phyloP scores from a whole-genome alignment of 2,329 filamentous ascomycete species.

The Cercospora sp. region DNA sequence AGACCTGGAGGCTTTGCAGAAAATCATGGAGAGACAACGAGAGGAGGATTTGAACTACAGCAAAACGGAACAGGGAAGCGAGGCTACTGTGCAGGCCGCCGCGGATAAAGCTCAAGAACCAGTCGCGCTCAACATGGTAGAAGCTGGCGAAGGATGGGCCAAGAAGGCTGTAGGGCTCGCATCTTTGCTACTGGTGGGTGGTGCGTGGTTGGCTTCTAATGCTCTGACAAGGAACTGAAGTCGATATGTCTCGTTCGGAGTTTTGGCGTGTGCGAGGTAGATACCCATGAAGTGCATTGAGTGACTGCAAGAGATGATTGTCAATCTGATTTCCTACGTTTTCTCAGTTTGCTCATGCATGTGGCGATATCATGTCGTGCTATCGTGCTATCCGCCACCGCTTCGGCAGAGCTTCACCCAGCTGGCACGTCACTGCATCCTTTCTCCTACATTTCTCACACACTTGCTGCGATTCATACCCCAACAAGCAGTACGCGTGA shows the following conservation, averaged over 20 bases:
- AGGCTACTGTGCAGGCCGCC: constrained; percentile 14
- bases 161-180: constrained; percentile 45
- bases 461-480: neutral
- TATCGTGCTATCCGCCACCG: constrained; percentile 3
- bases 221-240: constrained; percentile 18
- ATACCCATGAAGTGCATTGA: constrained; percentile 8
- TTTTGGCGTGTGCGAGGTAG: constrained; percentile 1
- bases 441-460: neutral
- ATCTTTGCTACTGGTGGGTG: constrained; percentile 43
- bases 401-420: constrained; percentile 1
- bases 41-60: constrained; percentile 18
- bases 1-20: constrained; percentile 72
- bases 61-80: constrained; percentile 7
- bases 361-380: neutral
- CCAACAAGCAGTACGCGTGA: neutral
- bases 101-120: constrained; percentile 3
- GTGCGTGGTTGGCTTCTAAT: constrained; percentile 42
- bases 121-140: constrained; percentile 34
- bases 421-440: constrained; percentile 2
- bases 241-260: neutral
- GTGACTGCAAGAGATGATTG: neutral
- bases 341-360: neutral
- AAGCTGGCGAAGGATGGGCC: constrained; percentile 42
- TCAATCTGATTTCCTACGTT: neutral
- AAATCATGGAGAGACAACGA: constrained; percentile 57